Base-by-base conservation (phyloP, 2,329 filamentous ascomycete species). In the Ophiostoma sp. region DNA sequence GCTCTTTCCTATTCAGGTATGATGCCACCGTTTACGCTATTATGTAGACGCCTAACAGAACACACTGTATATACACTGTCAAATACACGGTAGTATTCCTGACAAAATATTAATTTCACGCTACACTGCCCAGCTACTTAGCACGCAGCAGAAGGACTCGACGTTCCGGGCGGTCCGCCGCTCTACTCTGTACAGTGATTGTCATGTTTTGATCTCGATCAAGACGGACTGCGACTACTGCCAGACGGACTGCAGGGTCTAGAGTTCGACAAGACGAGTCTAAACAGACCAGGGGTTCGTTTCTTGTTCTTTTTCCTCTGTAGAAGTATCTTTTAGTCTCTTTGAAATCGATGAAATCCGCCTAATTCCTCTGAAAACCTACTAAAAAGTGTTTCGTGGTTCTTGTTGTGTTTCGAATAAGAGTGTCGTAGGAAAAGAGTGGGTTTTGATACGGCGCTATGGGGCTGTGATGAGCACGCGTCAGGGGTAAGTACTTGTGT, bases 361-460 rank as follows among this genome's bases (percentile, higher is more conserved):
- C 48, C 17, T 2, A 52, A 52, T 17, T 31, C 23, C 54, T 64
- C 31, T 64, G 15, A 33, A 64, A 35, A 39, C 7, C 39, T 41
- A 41, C 39, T 41, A 41, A 41, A 41, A 41, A 41, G 39, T 62
- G 57, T 33, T 62, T 62, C 57, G 57, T 33, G 27, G 27, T 17
- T 62, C 27, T 62, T 62, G 57, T 62, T 62, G 57, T 62, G 57
- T 62, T 62, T 62, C 57, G 57, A 62, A 33, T 62, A 62, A 62
- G 57, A 62, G 57, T 62, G 27, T 62, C 23, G 54, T 60, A 33
- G 5, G 57, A 13, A 62, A 33, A 62, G 23, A 31, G 41, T n/a
- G 23, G 41, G 11, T 13, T 33, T 7, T 31, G 13, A 15, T 23
- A 15, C 23, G 52, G 17, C 52, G 27, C 52, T 15, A n/a, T 57